phyloP scores from a whole-genome alignment of 805 yeast genomes.

The Komagataella phaffii region DNA sequence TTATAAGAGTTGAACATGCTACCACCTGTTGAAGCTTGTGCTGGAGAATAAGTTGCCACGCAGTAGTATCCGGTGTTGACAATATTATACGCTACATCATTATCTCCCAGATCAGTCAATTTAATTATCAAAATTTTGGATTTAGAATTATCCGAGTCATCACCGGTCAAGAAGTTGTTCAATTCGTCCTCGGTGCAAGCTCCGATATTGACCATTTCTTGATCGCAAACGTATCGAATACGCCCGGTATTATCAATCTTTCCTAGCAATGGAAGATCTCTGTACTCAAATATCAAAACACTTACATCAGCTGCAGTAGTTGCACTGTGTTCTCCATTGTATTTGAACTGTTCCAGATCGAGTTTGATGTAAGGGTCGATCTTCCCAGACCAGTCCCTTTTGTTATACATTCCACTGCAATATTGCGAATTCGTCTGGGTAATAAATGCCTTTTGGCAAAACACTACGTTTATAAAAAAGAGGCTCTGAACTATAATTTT shows the following conservation, averaged over 20 bases:
- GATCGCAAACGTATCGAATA: slow-evolving; percentile 63
- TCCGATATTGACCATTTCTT: slow-evolving; percentile 38
- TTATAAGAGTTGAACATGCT: slow-evolving; percentile 26
- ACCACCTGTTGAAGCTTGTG: slow-evolving; percentile 11
- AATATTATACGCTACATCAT: slow-evolving; percentile 50
- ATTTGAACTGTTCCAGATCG: slow-evolving; percentile 21
- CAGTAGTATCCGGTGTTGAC: slow-evolving; percentile 84
- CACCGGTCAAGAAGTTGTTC: slow-evolving; percentile 50
- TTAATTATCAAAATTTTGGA: slow-evolving; percentile 44
- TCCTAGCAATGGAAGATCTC: slow-evolving; percentile 64
- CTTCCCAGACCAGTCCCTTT: slow-evolving; percentile 78
- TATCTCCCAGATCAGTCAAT: slow-evolving; percentile 43
- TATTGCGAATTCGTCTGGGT: slow-evolving; percentile 42
- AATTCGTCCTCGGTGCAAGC: slow-evolving; percentile 40
- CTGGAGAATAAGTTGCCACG: slow-evolving; percentile 52
- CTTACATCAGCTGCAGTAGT: slow-evolving; percentile 28
- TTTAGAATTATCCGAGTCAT: slow-evolving; percentile 18
- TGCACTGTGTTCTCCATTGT: slow-evolving; percentile 16
- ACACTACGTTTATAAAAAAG: slow-evolving; percentile 10
- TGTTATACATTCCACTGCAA: slow-evolving; percentile 86
- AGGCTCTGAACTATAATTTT: neutral
- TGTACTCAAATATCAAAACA: slow-evolving; percentile 71
- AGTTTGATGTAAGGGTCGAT: slow-evolving; percentile 47
- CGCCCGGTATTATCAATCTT: slow-evolving; percentile 24
- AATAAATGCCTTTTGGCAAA: slow-evolving; percentile 36